Base-by-base conservation (phyloP, 495 filamentous ascomycete genomes). In the Neurospora cerealis region DNA sequence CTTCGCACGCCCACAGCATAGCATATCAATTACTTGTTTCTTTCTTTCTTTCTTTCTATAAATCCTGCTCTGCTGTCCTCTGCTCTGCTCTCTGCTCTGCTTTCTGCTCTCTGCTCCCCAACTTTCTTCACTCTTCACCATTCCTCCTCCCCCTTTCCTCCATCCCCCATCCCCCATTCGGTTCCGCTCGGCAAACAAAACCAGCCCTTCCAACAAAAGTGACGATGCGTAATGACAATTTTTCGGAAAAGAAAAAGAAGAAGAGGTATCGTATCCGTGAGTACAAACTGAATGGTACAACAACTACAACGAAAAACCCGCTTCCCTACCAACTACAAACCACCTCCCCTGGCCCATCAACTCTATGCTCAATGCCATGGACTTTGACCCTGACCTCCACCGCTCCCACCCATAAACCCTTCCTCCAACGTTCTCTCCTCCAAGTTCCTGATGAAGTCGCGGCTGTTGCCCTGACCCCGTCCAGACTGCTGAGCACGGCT, bases 401-500 rank as follows among this genome's bases (percentile, higher is more conserved):
- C 54, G 69, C 76, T 80, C 36, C 77, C 73, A 34, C 84, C 84
- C 86, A 88, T 86, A 72, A 88, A 89, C 38, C 93, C 92, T 80
- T 99, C 96, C 80, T 97, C 94, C 70, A 98, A 83, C 3, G 95
- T 97, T 54, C 96, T 88, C 78, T 98, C 96, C 81, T 98, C 96
- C 75, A 99, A 84, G 74, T 91, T 97, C 70, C 96, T 89, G 75
- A 98, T 96, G 78, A 99, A 96, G 78, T 98, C 93, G 32, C 93
- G 87, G 76, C 93, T 95, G 74, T 89, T 85, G 73, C 90, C 83
- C 85, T 74, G 87, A 71, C 36, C 24, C 32, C 42, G 39, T 46
- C 86, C 87, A 71, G 88, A 86, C 75, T 87, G 87, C 71, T 87
- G 88, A 36, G 90, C 87, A 77, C 93, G 88, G 74, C 93, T 96